Evolutionary conservation across 2,329 filamentous ascomycete species (phyloP).

Genomic region (Monilinia aucupariae): DNA sequence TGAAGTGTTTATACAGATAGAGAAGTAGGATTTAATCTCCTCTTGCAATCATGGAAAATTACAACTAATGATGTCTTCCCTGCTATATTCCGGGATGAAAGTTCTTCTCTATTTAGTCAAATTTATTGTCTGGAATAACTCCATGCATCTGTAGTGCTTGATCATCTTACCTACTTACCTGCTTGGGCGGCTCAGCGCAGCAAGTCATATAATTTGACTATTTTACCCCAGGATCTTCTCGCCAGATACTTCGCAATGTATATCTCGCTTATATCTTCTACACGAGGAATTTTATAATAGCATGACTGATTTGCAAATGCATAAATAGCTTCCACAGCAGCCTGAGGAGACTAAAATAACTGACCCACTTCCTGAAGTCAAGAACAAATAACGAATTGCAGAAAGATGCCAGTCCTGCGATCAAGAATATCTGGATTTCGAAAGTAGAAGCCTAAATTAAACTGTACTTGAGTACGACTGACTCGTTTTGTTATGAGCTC

Average conservation of each 20-base stretch:
- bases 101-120: no score
- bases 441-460: not conserved
- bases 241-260: not conserved
- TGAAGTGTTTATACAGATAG: not conserved
- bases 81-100: not conserved
- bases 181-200: not conserved
- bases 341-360: not conserved
- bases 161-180: not conserved
- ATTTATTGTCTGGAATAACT: not conserved
- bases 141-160: not conserved
- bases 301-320: not conserved
- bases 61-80: no score
- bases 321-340: not conserved
- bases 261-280: not conserved
- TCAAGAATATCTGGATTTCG: not conserved
- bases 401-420: not conserved
- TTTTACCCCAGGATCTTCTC: not conserved
- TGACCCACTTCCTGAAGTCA: not conserved
- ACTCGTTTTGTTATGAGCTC: not conserved
- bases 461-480: not conserved
- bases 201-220: not conserved
- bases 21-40: not conserved
- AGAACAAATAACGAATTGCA: not conserved
- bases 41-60: not conserved
- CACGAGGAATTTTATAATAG: conserved; percentile 1